Percentiles rank a stretch among this genome's conserved stretches.
These are phyloP conservation scores for Podaxis pistillaris DNA, from an alignment of 768 basidiomycete species.

Conservation along the genomic window DNA sequence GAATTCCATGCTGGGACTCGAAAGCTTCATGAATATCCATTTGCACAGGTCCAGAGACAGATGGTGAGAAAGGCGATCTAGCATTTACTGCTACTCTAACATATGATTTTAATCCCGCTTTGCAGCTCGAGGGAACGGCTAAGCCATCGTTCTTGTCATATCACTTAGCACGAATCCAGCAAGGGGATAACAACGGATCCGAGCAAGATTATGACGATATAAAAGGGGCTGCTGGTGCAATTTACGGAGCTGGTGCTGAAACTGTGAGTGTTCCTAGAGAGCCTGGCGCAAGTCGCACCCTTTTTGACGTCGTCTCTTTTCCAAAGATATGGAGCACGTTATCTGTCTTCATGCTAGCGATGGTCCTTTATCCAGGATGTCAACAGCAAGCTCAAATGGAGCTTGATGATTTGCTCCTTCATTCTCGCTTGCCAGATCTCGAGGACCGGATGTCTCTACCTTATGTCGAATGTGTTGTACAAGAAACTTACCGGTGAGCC, in stretches of 20 bases:
- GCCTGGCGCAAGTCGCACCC: too few species aligned
- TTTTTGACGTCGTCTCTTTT: not conserved
- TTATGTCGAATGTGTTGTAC: constrained; percentile 56
- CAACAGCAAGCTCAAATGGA: constrained; percentile 61
- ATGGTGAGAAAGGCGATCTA: not conserved
- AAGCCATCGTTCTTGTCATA: not conserved
- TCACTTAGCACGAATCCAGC: not conserved
- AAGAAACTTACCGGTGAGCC: constrained; percentile 54
- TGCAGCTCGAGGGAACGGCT: not conserved
- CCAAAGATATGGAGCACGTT: constrained; percentile 51
- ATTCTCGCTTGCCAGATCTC: constrained; percentile 56
- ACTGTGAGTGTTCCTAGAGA: constrained; percentile 37
- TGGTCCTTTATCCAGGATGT: constrained; percentile 59
- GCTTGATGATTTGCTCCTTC: constrained; percentile 57
- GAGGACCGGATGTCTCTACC: constrained; percentile 54
- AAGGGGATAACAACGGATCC: not conserved
- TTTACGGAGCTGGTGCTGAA: constrained; percentile 66
- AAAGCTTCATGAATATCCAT: constrained; percentile 19
- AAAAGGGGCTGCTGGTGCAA: constrained; percentile 80
- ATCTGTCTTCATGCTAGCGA: constrained; percentile 63
- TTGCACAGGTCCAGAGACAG: constrained; percentile 16
- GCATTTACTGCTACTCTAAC: not conserved
- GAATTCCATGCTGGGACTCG: constrained; percentile 6
- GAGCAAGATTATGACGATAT: constrained; percentile 21
- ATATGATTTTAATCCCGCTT: not conserved